Base-by-base conservation (phyloP, 169 alveolate species). In the Plasmodium fragile region DNA sequence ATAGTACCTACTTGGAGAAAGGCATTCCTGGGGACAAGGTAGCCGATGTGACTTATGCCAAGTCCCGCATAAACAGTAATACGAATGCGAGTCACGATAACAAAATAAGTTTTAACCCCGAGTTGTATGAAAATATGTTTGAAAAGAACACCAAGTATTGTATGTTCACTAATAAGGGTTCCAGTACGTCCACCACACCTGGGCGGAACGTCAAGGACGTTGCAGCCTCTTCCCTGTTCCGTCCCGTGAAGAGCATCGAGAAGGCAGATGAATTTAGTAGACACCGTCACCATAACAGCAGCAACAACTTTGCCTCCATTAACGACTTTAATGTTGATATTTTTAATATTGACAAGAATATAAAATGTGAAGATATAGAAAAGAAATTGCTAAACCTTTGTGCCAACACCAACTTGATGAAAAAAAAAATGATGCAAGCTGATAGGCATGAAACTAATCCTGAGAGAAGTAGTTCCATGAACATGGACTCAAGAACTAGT, bases 321-420 rank as follows among this genome's bases (percentile, higher is more conserved):
- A 85, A 75, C 36, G 93, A 85, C 30, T 73, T 85, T n/a, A 85
- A 73, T 36, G 80, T 52, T 52, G 93, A 85, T 28, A 85, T 85
- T 16, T 85, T 73, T 34, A 85, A 85, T n/a, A 85, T 85, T 34
- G 87, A 85, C 18, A 85, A 85, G 25, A 85, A 75, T 45, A 25
- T 85, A 25, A 52, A 85, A n/a, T 52, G 79, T 39, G 84, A 85
- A 75, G 93, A 83, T 22, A 41, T 83, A 22, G 92, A 83, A 41
- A 83, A 83, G 55, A 83, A 70, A 25, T 18, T 83, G 13, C 43
- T 83, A 34, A 83, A 83, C 69, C 75, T 83, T n/a, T 85, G 80
- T 16, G 85, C 81, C 41, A 84, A 18, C 11, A 34, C 69, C 10
- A 73, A 75, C 8, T 28, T 49, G 55, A 84, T 82, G 91, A 53